A percentile compares a stretch with the other conserved stretches of the same genome.
These are phyloP conservation scores for Dentiscutata heterogama DNA, from an alignment of 371 early-diverging fungal species.

Conservation along the genomic window DNA sequence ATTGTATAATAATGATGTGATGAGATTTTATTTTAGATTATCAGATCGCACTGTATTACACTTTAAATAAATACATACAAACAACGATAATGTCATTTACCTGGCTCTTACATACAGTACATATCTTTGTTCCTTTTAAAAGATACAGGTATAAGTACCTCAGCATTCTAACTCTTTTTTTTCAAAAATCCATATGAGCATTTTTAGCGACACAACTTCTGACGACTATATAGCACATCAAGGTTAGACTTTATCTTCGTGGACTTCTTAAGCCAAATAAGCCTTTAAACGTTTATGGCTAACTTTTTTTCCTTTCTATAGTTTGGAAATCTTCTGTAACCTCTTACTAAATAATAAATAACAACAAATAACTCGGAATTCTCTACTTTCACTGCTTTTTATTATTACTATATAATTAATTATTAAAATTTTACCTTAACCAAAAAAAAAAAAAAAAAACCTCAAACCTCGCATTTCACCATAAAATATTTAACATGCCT, in stretches of 20 bases:
- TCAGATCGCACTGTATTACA: no score
- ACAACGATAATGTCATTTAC: neutral
- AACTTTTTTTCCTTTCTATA: constrained; percentile 46
- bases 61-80: no score
- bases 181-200: neutral
- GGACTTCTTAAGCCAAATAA: no score
- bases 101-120: neutral
- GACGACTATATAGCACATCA: constrained; percentile 38
- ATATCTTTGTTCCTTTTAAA: neutral
- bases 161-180: neutral
- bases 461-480: no score
- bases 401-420: no score
- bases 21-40: no score
- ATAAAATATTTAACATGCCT: neutral
- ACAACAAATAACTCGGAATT: no score
- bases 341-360: constrained; percentile 3
- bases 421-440: no score
- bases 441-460: constrained; percentile 5
- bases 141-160: neutral
- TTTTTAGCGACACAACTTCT: constrained; percentile 1
- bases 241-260: neutral
- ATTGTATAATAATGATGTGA: no score
- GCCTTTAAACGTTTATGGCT: neutral
- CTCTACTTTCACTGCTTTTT: neutral
- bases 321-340: constrained; percentile 58